Evolutionary conservation across 2,329 filamentous ascomycete genomes (phyloP).

Genomic region (Cercospora citrullina): DNA sequence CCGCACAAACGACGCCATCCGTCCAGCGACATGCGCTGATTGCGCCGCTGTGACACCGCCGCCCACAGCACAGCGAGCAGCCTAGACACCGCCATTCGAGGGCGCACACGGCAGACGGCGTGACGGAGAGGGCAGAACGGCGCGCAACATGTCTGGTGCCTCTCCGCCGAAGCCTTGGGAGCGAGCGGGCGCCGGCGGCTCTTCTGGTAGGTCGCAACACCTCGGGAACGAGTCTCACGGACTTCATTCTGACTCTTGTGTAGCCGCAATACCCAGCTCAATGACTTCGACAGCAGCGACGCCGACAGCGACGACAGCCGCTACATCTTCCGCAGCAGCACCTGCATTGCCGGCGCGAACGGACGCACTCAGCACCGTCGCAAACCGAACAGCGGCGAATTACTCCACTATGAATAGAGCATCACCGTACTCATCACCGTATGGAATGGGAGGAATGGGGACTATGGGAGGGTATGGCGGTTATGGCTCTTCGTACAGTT

Average conservation of each 20-base stretch:
- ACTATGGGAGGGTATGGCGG: conserved; percentile 37
- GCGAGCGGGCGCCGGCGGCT: conserved; percentile 62
- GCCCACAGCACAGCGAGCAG: conserved; percentile 4
- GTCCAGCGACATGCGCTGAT: conserved; percentile 15
- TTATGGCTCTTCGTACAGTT: conserved; percentile 41
- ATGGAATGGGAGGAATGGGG: conserved; percentile 53
- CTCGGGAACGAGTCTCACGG: conserved; percentile 14
- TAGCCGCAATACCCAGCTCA: conserved; percentile 47
- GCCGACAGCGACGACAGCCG: conserved; percentile 44
- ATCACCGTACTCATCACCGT: conserved; percentile 52
- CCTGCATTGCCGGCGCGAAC: conserved; percentile 81
- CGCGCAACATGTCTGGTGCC: conserved; percentile 18
- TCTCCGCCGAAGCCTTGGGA: conserved; percentile 99
- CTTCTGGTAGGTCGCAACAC: conserved; percentile 27
- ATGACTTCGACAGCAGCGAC: conserved; percentile 40
- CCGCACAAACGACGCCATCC: conserved; percentile 20
- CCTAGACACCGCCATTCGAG: neutral
- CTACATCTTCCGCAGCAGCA: conserved; percentile 44
- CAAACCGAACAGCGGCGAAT: conserved; percentile 83
- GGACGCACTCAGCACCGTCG: conserved; percentile 71
- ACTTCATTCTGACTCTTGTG: conserved; percentile 36
- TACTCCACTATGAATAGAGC: conserved; percentile 58
- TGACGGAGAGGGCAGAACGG: neutral
- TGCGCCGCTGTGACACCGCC: neutral
- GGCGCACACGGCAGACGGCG: neutral